Evolutionary conservation across 305 asterid species (phyloP).

Genomic region (Fraxinus sp.): DNA sequence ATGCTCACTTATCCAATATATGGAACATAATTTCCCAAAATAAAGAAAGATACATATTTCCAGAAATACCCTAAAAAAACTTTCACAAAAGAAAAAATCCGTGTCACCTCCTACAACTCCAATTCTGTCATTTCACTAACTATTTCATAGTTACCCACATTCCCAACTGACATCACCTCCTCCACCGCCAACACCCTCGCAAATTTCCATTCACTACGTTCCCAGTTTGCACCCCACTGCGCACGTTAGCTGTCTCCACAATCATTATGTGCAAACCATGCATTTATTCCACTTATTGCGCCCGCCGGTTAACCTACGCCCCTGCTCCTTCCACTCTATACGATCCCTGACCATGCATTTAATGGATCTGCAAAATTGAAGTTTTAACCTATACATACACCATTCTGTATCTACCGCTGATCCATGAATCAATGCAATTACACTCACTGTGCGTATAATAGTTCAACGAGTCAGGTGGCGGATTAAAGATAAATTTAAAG

Average conservation of each 20-base stretch:
- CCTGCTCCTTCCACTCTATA: background rate
- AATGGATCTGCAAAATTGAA: constrained; percentile 47
- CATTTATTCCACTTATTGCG: constrained; percentile 31
- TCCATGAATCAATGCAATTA: constrained; percentile 16
- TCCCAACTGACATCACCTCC: background rate
- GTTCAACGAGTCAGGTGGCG: background rate
- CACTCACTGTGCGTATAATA: background rate
- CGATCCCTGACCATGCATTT: constrained; percentile 45
- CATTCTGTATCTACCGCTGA: constrained; percentile 27
- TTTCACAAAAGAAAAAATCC: background rate
- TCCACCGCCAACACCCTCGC: background rate
- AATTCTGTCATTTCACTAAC: background rate
- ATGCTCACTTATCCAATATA: too few relatives aligned
- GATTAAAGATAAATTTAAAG: background rate
- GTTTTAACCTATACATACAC: constrained; percentile 32
- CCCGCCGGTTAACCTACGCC: constrained; percentile 60
- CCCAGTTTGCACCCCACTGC: constrained; percentile 39
- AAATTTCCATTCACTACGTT: constrained; percentile 32
- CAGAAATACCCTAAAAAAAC: background rate
- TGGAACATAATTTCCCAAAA: too few relatives aligned
- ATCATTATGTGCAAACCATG: constrained; percentile 49
- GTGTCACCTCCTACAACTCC: background rate
- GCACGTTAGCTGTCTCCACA: constrained; percentile 62
- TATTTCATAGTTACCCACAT: background rate
- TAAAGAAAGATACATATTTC: too few relatives aligned